phyloP scores from a whole-genome alignment of 1,139 yeast genomes.

The Candida smagusa region DNA sequence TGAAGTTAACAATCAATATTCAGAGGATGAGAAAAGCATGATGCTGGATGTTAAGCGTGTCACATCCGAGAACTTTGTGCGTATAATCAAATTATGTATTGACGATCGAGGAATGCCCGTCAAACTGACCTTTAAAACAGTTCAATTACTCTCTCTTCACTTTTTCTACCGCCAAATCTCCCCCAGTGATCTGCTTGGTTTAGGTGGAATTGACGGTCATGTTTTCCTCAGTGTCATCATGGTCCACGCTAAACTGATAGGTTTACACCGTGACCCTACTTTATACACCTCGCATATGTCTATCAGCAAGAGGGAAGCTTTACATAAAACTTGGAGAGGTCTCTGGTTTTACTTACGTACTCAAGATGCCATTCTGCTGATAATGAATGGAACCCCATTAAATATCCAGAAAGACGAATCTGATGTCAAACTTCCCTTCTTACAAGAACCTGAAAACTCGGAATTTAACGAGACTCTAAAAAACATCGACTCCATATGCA shows the following conservation, averaged over 20 bases:
- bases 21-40: constrained; percentile 26
- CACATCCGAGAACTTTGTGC: constrained; percentile 20
- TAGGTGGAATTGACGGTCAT: constrained; percentile 43
- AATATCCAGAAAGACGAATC: constrained; percentile 25
- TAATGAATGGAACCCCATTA: constrained; percentile 33
- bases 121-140: constrained; percentile 33
- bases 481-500: constrained; percentile 18
- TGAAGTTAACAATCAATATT: constrained; percentile 25
- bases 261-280: constrained; percentile 43
- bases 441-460: constrained; percentile 15
- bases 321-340: constrained; percentile 35
- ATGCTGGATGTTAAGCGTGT: constrained; percentile 24
- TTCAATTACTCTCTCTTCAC: constrained; percentile 42
- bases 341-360: constrained; percentile 34
- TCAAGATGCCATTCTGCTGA: constrained; percentile 32
- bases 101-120: constrained; percentile 26
- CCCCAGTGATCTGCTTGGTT: constrained; percentile 45
- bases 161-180: constrained; percentile 37
- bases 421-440: constrained; percentile 32
- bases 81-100: constrained; percentile 30
- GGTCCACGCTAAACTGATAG: constrained; percentile 42
- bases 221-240: constrained; percentile 36
- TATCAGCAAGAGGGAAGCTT: constrained; percentile 25
- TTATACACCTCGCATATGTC: constrained; percentile 29
- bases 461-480: constrained; percentile 15